Conservation (phyloP, 176 grass and related monocot species). For the Raddia guianensis region DNA sequence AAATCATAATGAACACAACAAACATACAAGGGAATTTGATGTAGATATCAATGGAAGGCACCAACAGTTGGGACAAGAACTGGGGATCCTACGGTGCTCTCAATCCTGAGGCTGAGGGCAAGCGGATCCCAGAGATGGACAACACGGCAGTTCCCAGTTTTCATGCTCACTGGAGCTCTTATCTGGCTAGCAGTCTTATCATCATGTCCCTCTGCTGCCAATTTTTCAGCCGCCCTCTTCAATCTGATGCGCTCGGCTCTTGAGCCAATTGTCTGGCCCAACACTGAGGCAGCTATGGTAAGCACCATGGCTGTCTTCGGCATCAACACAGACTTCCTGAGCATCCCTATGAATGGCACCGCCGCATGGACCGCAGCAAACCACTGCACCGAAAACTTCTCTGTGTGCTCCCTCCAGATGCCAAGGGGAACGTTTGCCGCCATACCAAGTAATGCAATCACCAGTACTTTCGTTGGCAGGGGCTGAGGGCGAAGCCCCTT, state of each 20-base stretch:
- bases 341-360: slow-evolving; percentile 83
- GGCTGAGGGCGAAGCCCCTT: slow-evolving; percentile 78
- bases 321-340: slow-evolving; percentile 91
- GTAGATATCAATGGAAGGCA: slow-evolving; percentile 41
- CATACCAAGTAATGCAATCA: slow-evolving; percentile 78
- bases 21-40: not conserved
- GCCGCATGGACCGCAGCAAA: slow-evolving; percentile 74
- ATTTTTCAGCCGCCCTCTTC: slow-evolving; percentile 49
- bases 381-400: slow-evolving; percentile 77
- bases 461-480: slow-evolving; percentile 66
- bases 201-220: slow-evolving; percentile 12
- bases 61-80: slow-evolving; percentile 45
- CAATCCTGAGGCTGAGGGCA: slow-evolving; percentile 41
- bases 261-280: slow-evolving; percentile 85
- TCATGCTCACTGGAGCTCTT: slow-evolving; percentile 43
- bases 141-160: slow-evolving; percentile 38
- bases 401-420: slow-evolving; percentile 80
- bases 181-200: not conserved
- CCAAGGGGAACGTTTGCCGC: slow-evolving; percentile 84
- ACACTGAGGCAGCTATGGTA: slow-evolving; percentile 73
- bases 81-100: slow-evolving; percentile 26
- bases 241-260: slow-evolving; percentile 81
- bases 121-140: slow-evolving; percentile 62
- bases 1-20: slow-evolving; percentile 45
- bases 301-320: slow-evolving; percentile 79